These are phyloP conservation scores for Podospora conica DNA, from an alignment of 495 filamentous ascomycete genomes.

Conservation along the genomic window DNA sequence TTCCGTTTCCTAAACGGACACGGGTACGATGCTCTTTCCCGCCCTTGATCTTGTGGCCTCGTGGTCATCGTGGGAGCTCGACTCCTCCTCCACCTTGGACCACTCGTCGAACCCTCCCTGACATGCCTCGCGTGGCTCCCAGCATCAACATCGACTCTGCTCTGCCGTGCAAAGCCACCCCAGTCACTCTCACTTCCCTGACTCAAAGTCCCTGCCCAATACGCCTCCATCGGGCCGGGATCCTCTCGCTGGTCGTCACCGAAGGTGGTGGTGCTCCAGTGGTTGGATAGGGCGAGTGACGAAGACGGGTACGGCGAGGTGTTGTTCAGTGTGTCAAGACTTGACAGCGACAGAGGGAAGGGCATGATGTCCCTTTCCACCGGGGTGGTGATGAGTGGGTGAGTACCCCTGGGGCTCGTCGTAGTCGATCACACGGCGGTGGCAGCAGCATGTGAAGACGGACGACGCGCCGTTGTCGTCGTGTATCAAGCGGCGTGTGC, in stretches of 20 bases:
- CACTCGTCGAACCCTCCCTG: neutral
- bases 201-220: neutral
- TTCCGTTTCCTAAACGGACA: constrained; percentile 37
- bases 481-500: neutral
- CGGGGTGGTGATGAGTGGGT: neutral
- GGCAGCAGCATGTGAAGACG: neutral
- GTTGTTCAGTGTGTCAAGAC: neutral
- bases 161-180: neutral
- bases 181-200: neutral
- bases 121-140: neutral
- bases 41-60: neutral
- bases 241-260: neutral
- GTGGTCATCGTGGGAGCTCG: neutral
- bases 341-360: neutral
- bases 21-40: constrained; percentile 7
- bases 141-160: neutral
- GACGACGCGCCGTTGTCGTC: neutral
- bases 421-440: neutral
- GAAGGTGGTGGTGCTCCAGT: neutral
- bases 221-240: neutral
- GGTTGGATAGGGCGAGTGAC: neutral
- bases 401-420: neutral
- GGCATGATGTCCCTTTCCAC: neutral
- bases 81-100: neutral
- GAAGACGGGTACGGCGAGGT: neutral